Evolutionary conservation across 2,329 filamentous ascomycete genomes (phyloP).

Genomic region (Colletotrichum filicis): DNA sequence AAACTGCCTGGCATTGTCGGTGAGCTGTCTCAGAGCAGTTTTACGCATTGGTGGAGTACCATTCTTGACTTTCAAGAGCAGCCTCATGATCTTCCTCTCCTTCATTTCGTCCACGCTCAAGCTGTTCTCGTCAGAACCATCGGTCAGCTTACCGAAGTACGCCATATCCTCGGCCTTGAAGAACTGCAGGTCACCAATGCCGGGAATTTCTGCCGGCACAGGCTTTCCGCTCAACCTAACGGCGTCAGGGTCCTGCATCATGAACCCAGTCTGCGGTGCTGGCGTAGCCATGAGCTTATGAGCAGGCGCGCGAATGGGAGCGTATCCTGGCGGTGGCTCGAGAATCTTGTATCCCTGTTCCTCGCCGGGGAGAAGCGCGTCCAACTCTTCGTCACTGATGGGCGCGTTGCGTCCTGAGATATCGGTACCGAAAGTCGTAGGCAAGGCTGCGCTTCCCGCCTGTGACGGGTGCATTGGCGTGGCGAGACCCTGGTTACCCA

Average conservation of each 20-base stretch:
- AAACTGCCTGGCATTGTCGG: conserved; percentile 96
- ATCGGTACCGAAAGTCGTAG: conserved; percentile 82
- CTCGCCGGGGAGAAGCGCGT: conserved; percentile 88
- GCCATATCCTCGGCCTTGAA: conserved; percentile 99
- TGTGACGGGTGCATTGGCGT: conserved; percentile 82
- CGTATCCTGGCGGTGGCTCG: conserved; percentile 91
- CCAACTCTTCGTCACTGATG: conserved; percentile 92
- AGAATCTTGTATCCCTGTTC: conserved; percentile 93
- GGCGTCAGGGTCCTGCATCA: conserved; percentile 96
- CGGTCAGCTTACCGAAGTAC: conserved; percentile 97
- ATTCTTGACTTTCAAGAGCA: conserved; percentile 98
- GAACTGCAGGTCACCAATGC: conserved; percentile 95
- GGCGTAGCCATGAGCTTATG: conserved; percentile 81
- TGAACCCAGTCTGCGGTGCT: conserved; percentile 84
- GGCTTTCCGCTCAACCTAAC: conserved; percentile 86
- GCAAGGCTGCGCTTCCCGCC: conserved; percentile 58
- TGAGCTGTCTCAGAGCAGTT: conserved; percentile 95
- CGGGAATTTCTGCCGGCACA: conserved; percentile 93
- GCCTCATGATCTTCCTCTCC: conserved; percentile 97
- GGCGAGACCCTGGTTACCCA: conserved; percentile 78
- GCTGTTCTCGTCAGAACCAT: conserved; percentile 90
- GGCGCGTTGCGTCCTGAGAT: conserved; percentile 82
- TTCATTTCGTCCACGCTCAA: conserved; percentile 96
- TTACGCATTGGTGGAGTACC: conserved; percentile 99
- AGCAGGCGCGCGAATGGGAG: conserved; percentile 80